Conservation (phyloP, 768 basidiomycete genomes). For the Astraeus odoratus region DNA sequence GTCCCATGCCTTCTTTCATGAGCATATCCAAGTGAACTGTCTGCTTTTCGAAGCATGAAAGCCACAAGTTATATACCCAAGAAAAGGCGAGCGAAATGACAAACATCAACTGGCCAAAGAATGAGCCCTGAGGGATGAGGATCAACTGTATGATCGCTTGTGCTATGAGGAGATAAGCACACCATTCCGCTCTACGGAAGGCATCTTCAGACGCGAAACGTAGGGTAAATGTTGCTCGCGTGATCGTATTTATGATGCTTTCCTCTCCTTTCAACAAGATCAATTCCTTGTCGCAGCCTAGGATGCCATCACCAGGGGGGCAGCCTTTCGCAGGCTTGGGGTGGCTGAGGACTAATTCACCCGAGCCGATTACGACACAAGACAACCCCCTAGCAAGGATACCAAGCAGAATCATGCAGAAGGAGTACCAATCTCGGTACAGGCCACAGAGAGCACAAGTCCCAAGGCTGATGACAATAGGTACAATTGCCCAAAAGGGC, state of each 20-base stretch:
- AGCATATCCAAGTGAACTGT: conserved; percentile 16
- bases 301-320: conserved; percentile 23
- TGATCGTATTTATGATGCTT: conserved; percentile 20
- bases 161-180: conserved; percentile 20
- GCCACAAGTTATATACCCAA: conserved; percentile 26
- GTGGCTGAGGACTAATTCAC: conserved; percentile 11
- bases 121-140: conserved; percentile 24
- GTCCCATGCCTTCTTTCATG: neutral
- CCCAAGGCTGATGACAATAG: conserved; percentile 19
- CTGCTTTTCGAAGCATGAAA: conserved; percentile 27
- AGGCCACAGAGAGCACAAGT: conserved; percentile 19
- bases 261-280: conserved; percentile 26
- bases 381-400: conserved; percentile 25
- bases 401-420: conserved; percentile 24
- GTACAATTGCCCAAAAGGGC: conserved; percentile 7
- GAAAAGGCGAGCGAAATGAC: conserved; percentile 25
- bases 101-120: conserved; percentile 32
- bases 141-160: conserved; percentile 28
- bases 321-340: conserved; percentile 11
- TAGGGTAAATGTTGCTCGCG: conserved; percentile 21
- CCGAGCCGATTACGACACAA: conserved; percentile 20
- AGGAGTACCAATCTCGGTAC: conserved; percentile 25
- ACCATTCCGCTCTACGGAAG: conserved; percentile 14
- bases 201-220: conserved; percentile 3
- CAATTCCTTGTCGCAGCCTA: conserved; percentile 13